These are phyloP conservation scores for Diplodia corticola DNA, from an alignment of 2,329 filamentous ascomycete genomes.

Conservation along the genomic window DNA sequence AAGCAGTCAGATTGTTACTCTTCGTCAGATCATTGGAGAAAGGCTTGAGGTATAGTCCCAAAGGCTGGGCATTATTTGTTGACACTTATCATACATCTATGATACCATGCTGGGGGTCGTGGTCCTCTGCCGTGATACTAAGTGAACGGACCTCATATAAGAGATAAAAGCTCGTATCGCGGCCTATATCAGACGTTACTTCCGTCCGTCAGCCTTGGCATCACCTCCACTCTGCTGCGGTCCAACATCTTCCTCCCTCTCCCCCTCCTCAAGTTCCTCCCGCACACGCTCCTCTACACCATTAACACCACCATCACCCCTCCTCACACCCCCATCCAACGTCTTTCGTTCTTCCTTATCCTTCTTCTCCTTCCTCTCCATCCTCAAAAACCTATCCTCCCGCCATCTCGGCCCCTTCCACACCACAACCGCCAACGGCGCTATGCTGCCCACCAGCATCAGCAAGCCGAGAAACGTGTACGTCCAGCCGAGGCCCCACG, in stretches of 20 bases:
- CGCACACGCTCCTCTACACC: no score
- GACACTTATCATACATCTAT: no score
- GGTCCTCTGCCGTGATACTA: not conserved
- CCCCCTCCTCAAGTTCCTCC: not conserved
- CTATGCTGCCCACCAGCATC: slow-evolving; percentile 36
- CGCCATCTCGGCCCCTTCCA: slow-evolving; percentile 41
- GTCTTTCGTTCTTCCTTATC: slow-evolving; percentile 1
- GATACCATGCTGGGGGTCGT: not conserved
- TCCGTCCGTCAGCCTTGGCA: not conserved
- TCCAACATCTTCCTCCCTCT: not conserved
- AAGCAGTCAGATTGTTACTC: no score
- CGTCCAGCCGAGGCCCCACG: slow-evolving; percentile 38
- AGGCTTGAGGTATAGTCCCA: no score
- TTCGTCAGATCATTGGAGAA: no score
- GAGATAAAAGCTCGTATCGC: slow-evolving; percentile 52
- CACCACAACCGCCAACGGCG: slow-evolving; percentile 41
- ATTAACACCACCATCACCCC: no score
- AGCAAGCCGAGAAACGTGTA: slow-evolving; percentile 45
- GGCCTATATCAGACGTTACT: not conserved
- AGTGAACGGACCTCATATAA: not conserved
- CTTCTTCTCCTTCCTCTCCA: slow-evolving; percentile 32
- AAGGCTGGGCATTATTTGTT: no score
- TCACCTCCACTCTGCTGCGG: not conserved
- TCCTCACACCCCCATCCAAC: not conserved
- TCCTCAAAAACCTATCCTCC: slow-evolving; percentile 36